Conservation (phyloP, 2,329 filamentous ascomycete genomes). For the Xylaria sp. region DNA sequence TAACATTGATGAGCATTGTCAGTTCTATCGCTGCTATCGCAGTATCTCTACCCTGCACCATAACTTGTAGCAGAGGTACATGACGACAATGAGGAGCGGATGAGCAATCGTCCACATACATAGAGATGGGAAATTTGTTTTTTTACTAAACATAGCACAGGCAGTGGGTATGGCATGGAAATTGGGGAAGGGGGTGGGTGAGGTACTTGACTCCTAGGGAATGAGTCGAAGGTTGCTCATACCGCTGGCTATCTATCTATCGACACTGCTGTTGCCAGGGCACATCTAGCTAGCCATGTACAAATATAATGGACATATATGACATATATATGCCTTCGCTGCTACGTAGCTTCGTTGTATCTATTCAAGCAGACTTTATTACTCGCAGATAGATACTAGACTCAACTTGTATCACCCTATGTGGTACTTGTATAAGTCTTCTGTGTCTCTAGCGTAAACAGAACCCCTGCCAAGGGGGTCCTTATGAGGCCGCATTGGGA, state of each 20-base stretch:
- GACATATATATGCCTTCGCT: slow-evolving; percentile 41
- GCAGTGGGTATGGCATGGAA: slow-evolving; percentile 38
- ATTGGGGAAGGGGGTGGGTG: slow-evolving; percentile 39
- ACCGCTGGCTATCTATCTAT: slow-evolving; percentile 26
- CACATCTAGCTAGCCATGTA: slow-evolving; percentile 46
- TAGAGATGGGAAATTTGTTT: slow-evolving; percentile 36
- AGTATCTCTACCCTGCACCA: slow-evolving; percentile 10
- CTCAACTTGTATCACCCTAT: background rate
- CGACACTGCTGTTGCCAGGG: slow-evolving; percentile 15
- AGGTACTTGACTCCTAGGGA: slow-evolving; percentile 34
- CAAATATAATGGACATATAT: slow-evolving; percentile 54
- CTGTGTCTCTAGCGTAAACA: background rate
- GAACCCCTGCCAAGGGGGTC: background rate
- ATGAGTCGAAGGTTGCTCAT: slow-evolving; percentile 38
- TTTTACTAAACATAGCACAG: slow-evolving; percentile 41
- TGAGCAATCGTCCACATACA: slow-evolving; percentile 28
- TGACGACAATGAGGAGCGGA: slow-evolving; percentile 29
- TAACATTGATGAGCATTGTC: slow-evolving; percentile 5
- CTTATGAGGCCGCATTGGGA: background rate
- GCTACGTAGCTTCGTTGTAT: slow-evolving; percentile 8
- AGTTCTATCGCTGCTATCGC: slow-evolving; percentile 9
- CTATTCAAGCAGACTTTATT: background rate
- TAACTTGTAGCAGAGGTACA: slow-evolving; percentile 7
- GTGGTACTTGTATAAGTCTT: background rate
- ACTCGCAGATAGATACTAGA: background rate